These are phyloP conservation scores for Phytophthora pini DNA, from an alignment of 352 stramenopile genomes.

Conservation along the genomic window DNA sequence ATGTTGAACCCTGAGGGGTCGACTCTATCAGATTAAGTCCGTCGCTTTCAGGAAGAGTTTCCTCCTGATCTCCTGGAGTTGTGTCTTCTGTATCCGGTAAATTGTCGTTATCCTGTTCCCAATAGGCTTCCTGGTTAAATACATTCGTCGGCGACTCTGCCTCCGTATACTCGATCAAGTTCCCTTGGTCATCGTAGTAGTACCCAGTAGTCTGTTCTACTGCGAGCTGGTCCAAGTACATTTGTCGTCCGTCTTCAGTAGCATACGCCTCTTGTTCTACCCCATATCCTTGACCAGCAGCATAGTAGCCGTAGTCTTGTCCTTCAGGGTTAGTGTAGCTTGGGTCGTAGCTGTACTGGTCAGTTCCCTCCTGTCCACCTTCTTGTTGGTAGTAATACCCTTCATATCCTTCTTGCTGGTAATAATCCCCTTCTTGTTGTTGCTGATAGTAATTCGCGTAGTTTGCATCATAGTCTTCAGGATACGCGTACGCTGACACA, in stretches of 20 bases:
- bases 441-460: slow-evolving; percentile 22
- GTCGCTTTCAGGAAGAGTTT: background rate
- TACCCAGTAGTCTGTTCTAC: slow-evolving; percentile 25
- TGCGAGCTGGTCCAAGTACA: slow-evolving; percentile 34
- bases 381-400: slow-evolving; percentile 21
- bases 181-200: slow-evolving; percentile 36
- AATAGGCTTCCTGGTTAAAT: slow-evolving; percentile 61
- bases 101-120: slow-evolving; percentile 41
- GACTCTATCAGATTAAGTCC: slow-evolving; percentile 2
- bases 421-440: slow-evolving; percentile 5
- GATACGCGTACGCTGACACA: slow-evolving; percentile 10
- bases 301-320: slow-evolving; percentile 15
- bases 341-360: slow-evolving; percentile 14
- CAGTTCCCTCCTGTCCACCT: background rate
- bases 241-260: slow-evolving; percentile 17
- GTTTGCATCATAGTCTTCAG: slow-evolving; percentile 24
- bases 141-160: slow-evolving; percentile 23
- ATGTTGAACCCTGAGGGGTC: background rate
- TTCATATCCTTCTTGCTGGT: slow-evolving; percentile 16
- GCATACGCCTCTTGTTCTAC: slow-evolving; percentile 7
- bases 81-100: slow-evolving; percentile 5
- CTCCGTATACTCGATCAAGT: slow-evolving; percentile 27
- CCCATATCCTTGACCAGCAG: slow-evolving; percentile 10
- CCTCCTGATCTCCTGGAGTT: slow-evolving; percentile 13
- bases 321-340: slow-evolving; percentile 3